phyloP scores from a whole-genome alignment of 2,329 filamentous ascomycete species.

The Lachnellula cervina region DNA sequence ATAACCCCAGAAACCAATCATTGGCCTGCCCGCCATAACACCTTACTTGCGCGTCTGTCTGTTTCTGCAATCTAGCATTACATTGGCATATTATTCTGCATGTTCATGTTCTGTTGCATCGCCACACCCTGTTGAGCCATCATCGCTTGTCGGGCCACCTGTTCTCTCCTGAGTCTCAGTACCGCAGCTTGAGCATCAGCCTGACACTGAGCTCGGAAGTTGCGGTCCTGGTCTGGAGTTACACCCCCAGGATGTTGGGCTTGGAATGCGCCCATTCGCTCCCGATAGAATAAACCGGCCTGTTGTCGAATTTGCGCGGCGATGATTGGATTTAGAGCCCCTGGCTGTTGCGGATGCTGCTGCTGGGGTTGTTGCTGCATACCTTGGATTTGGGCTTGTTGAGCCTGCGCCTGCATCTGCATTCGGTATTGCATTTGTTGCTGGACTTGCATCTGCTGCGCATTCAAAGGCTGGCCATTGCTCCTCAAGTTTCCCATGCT shows the following conservation, averaged over 20 bases:
- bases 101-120: not conserved
- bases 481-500: constrained; percentile 28
- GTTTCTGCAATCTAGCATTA: not conserved
- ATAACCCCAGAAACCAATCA: too few species aligned
- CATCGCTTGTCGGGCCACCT: not conserved
- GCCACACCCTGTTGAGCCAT: not conserved
- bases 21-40: too few species aligned
- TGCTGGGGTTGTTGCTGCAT: constrained; percentile 18
- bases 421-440: constrained; percentile 16
- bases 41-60: too few species aligned
- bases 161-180: not conserved
- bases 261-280: constrained; percentile 20
- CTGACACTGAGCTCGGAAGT: constrained; percentile 2
- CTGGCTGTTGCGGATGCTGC: constrained; percentile 20
- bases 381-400: constrained; percentile 29
- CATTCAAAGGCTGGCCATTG: constrained; percentile 34
- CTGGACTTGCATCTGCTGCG: constrained; percentile 32
- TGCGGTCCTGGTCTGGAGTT: not conserved
- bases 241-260: constrained; percentile 4
- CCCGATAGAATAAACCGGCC: constrained; percentile 22
- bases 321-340: not conserved
- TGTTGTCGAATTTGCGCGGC: constrained; percentile 19
- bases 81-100: not conserved
- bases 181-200: not conserved
- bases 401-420: constrained; percentile 15